phyloP scores from a whole-genome alignment of 2,329 filamentous ascomycete genomes.

The Sporothrix dimorphospora region DNA sequence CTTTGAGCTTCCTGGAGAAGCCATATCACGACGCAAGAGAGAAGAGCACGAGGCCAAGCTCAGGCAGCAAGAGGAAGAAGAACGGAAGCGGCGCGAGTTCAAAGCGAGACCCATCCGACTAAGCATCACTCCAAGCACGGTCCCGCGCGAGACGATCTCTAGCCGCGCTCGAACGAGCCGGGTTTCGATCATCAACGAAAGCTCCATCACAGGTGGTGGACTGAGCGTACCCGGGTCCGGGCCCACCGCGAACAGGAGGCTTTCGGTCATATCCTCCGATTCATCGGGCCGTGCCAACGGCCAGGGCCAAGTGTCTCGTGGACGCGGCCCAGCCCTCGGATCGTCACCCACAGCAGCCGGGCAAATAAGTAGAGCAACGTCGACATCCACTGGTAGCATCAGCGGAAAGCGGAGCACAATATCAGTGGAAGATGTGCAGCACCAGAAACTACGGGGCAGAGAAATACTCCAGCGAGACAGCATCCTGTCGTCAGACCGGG shows the following conservation, averaged over 20 bases:
- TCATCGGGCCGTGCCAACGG: neutral
- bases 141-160: slow-evolving; percentile 60
- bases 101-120: slow-evolving; percentile 62
- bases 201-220: neutral
- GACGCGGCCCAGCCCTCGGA: slow-evolving; percentile 39
- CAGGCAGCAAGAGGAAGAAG: slow-evolving; percentile 62
- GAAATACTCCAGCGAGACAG: slow-evolving; percentile 60
- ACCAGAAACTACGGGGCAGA: slow-evolving; percentile 57
- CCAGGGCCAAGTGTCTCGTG: slow-evolving; percentile 32
- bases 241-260: slow-evolving; percentile 37
- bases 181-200: slow-evolving; percentile 29
- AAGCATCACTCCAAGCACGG: slow-evolving; percentile 46
- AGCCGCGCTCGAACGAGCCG: slow-evolving; percentile 60
- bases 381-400: slow-evolving; percentile 51
- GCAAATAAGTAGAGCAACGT: slow-evolving; percentile 46
- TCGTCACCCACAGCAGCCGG: slow-evolving; percentile 39
- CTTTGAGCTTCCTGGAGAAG: slow-evolving; percentile 67
- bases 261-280: slow-evolving; percentile 32
- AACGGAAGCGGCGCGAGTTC: slow-evolving; percentile 63
- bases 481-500: slow-evolving; percentile 50
- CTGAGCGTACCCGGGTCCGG: slow-evolving; percentile 14
- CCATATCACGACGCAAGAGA: slow-evolving; percentile 58
- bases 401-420: slow-evolving; percentile 53
- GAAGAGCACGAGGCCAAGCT: slow-evolving; percentile 60
- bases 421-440: slow-evolving; percentile 54